Conservation (phyloP, 2,329 filamentous ascomycete species). For the Diaporthe aspalathi region DNA sequence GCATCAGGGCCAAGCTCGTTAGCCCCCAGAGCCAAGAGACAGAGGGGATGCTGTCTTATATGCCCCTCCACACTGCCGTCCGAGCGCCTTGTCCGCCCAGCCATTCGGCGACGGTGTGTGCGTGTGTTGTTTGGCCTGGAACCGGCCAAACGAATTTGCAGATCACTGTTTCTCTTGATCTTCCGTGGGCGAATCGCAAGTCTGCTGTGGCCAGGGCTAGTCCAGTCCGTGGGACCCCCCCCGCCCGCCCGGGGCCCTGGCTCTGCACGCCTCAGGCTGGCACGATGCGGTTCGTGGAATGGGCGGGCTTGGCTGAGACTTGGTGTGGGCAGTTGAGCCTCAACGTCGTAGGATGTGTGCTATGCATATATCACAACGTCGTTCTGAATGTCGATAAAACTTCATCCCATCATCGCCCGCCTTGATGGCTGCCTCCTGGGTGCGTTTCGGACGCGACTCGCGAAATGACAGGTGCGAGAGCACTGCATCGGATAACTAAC, state of each 20-base stretch:
- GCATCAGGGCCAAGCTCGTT: not conserved
- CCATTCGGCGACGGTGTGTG: not conserved
- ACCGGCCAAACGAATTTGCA: not conserved
- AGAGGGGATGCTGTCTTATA: slow-evolving; percentile 23
- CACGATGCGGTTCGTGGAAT: not conserved
- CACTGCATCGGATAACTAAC: not conserved
- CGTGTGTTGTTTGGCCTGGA: not conserved
- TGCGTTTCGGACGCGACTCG: not conserved
- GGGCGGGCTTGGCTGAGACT: slow-evolving; percentile 27
- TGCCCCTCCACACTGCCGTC: not conserved
- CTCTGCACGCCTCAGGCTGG: slow-evolving; percentile 1
- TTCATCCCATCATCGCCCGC: slow-evolving; percentile 2
- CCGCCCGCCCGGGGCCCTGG: no score
- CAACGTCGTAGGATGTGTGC: not conserved
- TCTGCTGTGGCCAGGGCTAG: not conserved
- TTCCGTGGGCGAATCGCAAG: slow-evolving; percentile 13
- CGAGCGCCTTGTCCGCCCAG: not conserved
- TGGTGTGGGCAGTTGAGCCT: not conserved
- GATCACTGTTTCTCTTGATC: slow-evolving; percentile 19
- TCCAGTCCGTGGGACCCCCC: not conserved
- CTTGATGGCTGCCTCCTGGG: not conserved
- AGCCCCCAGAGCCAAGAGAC: slow-evolving; percentile 5
- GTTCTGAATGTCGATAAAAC: slow-evolving; percentile 1
- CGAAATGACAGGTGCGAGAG: not conserved
- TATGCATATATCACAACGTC: not conserved